Evolutionary conservation across 2,329 filamentous ascomycete species (phyloP), one percentile per base, ranked within the genome.

Genomic region (Fonsecaea erecta): DNA sequence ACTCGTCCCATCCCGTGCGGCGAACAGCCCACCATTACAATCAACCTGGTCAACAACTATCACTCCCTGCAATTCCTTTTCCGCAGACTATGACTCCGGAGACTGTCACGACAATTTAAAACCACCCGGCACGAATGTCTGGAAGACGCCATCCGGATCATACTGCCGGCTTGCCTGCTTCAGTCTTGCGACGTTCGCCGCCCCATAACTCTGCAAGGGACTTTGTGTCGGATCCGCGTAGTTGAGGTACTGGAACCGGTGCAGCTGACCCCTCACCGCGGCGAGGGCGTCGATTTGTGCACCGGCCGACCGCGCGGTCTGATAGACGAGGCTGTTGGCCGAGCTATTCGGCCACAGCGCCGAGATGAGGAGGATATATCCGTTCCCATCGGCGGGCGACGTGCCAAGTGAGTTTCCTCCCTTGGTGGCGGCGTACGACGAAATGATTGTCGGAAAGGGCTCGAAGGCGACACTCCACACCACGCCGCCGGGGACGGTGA

Each of bases 191-290:
- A 79, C 65, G 18, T 80, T 83, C 1, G 74, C 72, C 1, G 70
- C 34, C 0, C 82, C 80, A 57, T 83, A 84, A 11, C 76, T 71
- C 0, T 68, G 28, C 24, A 83, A 73, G 0, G 81, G 77, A 28
- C 79, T 70, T 73, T 85, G 80, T 28, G 74, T 73, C 37, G 73
- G 70, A 8, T 76, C 75, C 0, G 81, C 81, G 60, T 84, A 84
- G 69, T 84, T 83, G 54, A 81, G 75, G 68, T 83, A 83, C 26
- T 8, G 30, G 9, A 54, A 54, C 28, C 32, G 26, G 18, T 34
- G 12, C 12, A 35, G 28, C 14, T 12, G 16, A 26, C 48, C 48
- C 21, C 14, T 5, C 3, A 3, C 28, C 18, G 21, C n/a, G 48
- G 66, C 35, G 53, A 56, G 30, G 21, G 30, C 16, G 7, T 40